These are phyloP conservation scores for Fusarium marasasianum DNA, from an alignment of 2,329 filamentous ascomycete genomes.

Conservation along the genomic window DNA sequence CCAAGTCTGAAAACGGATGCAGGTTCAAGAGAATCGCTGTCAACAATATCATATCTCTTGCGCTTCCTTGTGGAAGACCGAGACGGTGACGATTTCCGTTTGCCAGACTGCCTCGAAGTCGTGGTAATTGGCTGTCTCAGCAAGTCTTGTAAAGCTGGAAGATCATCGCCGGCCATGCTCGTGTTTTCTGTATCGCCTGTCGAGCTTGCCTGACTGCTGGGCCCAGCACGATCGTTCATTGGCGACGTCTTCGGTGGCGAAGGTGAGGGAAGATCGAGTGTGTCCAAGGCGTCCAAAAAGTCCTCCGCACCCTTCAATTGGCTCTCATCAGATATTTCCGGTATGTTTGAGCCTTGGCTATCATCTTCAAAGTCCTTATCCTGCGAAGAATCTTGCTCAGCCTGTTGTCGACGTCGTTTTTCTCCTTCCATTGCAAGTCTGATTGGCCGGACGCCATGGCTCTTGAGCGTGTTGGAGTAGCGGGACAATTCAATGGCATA, in stretches of 20 bases:
- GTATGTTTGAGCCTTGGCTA: conserved; percentile 54
- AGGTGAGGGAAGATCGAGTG: conserved; percentile 40
- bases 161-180: conserved; percentile 50
- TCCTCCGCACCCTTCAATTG: conserved; percentile 39
- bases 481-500: conserved; percentile 66
- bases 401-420: conserved; percentile 49
- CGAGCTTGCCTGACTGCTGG: conserved; percentile 50
- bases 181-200: conserved; percentile 50
- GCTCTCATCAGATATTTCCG: conserved; percentile 49
- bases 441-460: conserved; percentile 64
- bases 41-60: conserved; percentile 43
- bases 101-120: conserved; percentile 24
- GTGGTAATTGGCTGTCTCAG: conserved; percentile 34
- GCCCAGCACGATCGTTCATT: conserved; percentile 32
- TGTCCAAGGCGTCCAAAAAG: conserved; percentile 30
- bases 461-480: conserved; percentile 62
- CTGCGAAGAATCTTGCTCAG: conserved; percentile 57
- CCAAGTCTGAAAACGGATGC: conserved; percentile 32
- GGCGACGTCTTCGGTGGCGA: conserved; percentile 46
- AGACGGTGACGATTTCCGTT: conserved; percentile 38
- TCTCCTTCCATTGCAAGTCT: conserved; percentile 50
- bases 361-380: conserved; percentile 63
- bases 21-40: conserved; percentile 47
- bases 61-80: conserved; percentile 45
- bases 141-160: conserved; percentile 51